phyloP scores from a whole-genome alignment of 495 filamentous ascomycete species.

The Penicillium arizonense region DNA sequence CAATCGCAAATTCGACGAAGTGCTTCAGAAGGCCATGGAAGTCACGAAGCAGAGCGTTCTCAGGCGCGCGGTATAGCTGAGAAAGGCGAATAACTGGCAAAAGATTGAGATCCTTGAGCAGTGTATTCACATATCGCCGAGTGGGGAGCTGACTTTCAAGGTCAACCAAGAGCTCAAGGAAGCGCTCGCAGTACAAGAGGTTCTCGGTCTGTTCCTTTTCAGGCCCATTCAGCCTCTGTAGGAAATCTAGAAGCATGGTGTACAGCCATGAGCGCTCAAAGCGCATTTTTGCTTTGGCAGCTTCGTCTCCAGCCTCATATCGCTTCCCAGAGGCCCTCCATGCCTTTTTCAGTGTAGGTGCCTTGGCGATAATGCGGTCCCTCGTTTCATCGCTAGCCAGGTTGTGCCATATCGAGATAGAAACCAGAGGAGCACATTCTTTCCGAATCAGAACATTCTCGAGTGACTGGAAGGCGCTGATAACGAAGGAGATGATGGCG shows the following conservation, averaged over 20 bases:
- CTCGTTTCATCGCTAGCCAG: conserved; percentile 69
- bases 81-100: conserved; percentile 79
- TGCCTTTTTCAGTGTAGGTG: conserved; percentile 72
- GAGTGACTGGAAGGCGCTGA: conserved; percentile 89
- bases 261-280: conserved; percentile 97
- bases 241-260: conserved; percentile 79
- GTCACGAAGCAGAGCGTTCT: conserved; percentile 79
- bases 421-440: conserved; percentile 93
- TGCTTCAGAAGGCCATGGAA: conserved; percentile 76
- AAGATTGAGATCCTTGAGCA: conserved; percentile 90
- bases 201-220: conserved; percentile 55
- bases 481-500: conserved; percentile 81
- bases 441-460: conserved; percentile 88
- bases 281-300: conserved; percentile 70
- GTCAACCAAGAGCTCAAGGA: conserved; percentile 87
- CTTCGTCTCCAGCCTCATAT: conserved; percentile 84
- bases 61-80: conserved; percentile 68
- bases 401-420: conserved; percentile 94
- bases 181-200: conserved; percentile 84
- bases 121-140: conserved; percentile 85
- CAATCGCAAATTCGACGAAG: conserved; percentile 83
- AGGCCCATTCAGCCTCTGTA: conserved; percentile 66
- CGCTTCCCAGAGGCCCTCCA: conserved; percentile 87
- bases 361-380: conserved; percentile 66
- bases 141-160: conserved; percentile 93